Base-by-base conservation (phyloP, 805 yeast species). In the Ogataea methanolica region DNA sequence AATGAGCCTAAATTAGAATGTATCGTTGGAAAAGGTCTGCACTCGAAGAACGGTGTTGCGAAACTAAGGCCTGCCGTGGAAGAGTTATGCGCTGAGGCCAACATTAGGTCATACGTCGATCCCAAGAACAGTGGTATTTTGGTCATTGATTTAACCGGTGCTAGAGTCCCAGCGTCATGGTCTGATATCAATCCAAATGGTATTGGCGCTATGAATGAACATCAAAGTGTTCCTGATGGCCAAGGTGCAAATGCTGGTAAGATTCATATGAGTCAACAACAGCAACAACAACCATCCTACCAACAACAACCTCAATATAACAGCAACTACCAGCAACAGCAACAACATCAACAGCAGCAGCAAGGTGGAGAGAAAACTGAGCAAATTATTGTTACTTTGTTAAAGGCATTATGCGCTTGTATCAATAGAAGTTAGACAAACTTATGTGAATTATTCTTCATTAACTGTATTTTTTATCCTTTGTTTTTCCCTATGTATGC, bases 1-100 rank as follows among this genome's bases (percentile, higher is more conserved):
- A 71, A 78, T 46, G 94, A 88, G 60, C 65, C 76, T 3, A 79
- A 76, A 43, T 69, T 92, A 39, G 79, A 81, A 53, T 94, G 89
- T 19, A 91, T 92, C 63, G 97, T 90, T 9, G 98, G 98, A 9
- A 92, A 92, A 66, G 98, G 97, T 7, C 61, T 81, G 38, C 98
- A 91, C 63, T 88, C 96, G 1, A 73, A 76, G 45, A 73, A 81
- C 54, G 96, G 95, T 14, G 78, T 88, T 44, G 91, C 96, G 38
- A 91, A 90, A 65, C 68, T 92, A 56, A 87, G 85, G 65, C 97
- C 97, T 2, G 97, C 97, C 0, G 80, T 90, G 17, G 94, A 88
- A 60, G 76, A 79, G 43, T 67, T 88, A 60, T 89, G 97, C 66
- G 61, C 69, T 33, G 85, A 88, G 56, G 79, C 84, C 39, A 70